Evolutionary conservation across 1,284 basidiomycete species (phyloP).

Genomic region (Ustilago lituana): DNA sequence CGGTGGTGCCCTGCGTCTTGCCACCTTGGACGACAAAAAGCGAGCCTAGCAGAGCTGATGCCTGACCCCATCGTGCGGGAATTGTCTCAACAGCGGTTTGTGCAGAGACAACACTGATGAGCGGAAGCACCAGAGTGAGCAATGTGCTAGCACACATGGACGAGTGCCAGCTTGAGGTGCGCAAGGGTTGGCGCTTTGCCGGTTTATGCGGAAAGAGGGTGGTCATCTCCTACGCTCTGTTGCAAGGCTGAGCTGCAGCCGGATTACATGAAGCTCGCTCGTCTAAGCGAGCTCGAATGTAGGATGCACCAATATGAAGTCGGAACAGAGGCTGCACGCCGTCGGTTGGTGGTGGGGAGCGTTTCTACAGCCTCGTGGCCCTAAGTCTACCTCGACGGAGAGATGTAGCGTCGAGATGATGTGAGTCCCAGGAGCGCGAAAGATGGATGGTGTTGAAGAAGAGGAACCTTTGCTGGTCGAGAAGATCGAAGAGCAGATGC

Average conservation of each 20-base stretch:
- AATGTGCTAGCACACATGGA: neutral
- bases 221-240: slow-evolving; percentile 6
- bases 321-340: slow-evolving; percentile 26
- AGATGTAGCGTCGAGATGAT: slow-evolving; percentile 2
- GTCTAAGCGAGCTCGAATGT: slow-evolving; percentile 25
- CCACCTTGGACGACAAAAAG: slow-evolving; percentile 59
- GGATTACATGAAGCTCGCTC: slow-evolving; percentile 24
- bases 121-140: slow-evolving; percentile 4
- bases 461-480: slow-evolving; percentile 6
- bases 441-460: slow-evolving; percentile 1
- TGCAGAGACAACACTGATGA: slow-evolving; percentile 16
- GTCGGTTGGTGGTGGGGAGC: slow-evolving; percentile 13
- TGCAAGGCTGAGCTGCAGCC: neutral
- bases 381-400: no score
- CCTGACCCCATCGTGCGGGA: slow-evolving; percentile 56
- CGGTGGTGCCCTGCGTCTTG: slow-evolving; percentile 54
- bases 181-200: neutral
- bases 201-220: neutral
- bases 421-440: neutral
- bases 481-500: slow-evolving; percentile 12
- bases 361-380: no score
- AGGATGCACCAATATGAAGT: slow-evolving; percentile 38
- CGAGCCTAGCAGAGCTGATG: slow-evolving; percentile 47
- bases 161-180: neutral
- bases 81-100: slow-evolving; percentile 6